phyloP scores from a whole-genome alignment of 331 rosid genomes.

The Pyrus hybrid region DNA sequence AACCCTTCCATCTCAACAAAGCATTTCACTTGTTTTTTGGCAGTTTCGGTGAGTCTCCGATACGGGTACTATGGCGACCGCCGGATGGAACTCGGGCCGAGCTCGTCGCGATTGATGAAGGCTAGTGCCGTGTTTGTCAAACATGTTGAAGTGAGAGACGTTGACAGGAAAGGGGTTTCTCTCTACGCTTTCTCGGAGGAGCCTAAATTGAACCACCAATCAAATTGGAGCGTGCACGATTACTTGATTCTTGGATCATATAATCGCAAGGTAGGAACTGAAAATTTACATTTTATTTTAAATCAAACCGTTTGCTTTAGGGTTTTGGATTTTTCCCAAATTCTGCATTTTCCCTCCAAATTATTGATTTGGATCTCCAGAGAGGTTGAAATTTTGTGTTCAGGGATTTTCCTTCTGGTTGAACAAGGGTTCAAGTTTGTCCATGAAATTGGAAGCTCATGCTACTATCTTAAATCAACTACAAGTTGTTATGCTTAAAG shows the following conservation, averaged over 20 bases:
- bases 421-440: constrained; percentile 59
- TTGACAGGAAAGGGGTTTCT: constrained; percentile 18
- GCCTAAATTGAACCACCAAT: constrained; percentile 36
- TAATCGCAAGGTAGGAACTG: constrained; percentile 40
- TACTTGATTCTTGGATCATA: constrained; percentile 32
- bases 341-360: background rate
- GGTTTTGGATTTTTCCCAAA: background rate
- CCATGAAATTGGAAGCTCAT: constrained; percentile 51
- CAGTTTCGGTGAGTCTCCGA: constrained; percentile 50
- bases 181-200: constrained; percentile 42
- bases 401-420: constrained; percentile 70
- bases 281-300: background rate
- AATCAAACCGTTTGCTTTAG: background rate
- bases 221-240: constrained; percentile 44
- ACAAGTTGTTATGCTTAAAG: constrained; percentile 48
- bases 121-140: constrained; percentile 47
- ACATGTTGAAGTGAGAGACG: constrained; percentile 29
- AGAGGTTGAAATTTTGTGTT: background rate
- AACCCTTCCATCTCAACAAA: constrained; percentile 22
- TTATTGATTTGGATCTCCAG: background rate
- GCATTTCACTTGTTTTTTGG: background rate
- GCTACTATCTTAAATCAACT: constrained; percentile 27
- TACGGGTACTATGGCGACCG: constrained; percentile 57
- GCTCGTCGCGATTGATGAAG: constrained; percentile 57
- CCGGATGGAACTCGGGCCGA: constrained; percentile 56